Evolutionary conservation across 2,329 filamentous ascomycete species (phyloP).

Genomic region (Fusarium tuaranense): DNA sequence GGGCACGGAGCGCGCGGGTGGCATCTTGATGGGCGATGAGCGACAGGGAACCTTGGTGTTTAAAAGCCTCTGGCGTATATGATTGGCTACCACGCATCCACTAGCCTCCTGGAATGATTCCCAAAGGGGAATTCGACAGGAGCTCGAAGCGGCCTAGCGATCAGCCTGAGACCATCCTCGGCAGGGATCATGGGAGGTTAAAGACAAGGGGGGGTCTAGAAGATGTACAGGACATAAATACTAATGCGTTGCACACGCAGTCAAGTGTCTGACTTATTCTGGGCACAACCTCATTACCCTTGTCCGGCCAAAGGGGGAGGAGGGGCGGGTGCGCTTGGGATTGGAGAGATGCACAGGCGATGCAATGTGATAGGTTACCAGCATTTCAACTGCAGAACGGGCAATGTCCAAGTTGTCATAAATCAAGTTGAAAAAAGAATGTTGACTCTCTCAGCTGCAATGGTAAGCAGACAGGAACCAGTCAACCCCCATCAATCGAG

Average conservation of each 20-base stretch:
- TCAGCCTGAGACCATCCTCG: constrained; percentile 33
- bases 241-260: background rate
- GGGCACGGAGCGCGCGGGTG: constrained; percentile 1
- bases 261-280: constrained; percentile 19
- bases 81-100: constrained; percentile 21
- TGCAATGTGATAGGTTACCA: constrained; percentile 18
- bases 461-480: background rate
- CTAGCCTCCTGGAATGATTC: constrained; percentile 2
- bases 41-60: constrained; percentile 20
- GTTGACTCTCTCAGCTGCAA: background rate
- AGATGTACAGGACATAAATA: constrained; percentile 24
- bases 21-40: constrained; percentile 1
- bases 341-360: constrained; percentile 25
- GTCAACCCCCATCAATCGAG: background rate
- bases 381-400: constrained; percentile 13
- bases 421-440: background rate
- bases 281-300: background rate
- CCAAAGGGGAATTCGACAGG: constrained; percentile 9
- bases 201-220: background rate
- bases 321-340: constrained; percentile 34
- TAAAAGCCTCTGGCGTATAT: background rate
- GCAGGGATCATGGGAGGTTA: constrained; percentile 13
- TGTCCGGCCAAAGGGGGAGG: constrained; percentile 22
- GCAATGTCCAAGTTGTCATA: background rate
- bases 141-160: constrained; percentile 17